Conservation (phyloP, 208 protist species). For the Acanthamoeba lenticulata region DNA sequence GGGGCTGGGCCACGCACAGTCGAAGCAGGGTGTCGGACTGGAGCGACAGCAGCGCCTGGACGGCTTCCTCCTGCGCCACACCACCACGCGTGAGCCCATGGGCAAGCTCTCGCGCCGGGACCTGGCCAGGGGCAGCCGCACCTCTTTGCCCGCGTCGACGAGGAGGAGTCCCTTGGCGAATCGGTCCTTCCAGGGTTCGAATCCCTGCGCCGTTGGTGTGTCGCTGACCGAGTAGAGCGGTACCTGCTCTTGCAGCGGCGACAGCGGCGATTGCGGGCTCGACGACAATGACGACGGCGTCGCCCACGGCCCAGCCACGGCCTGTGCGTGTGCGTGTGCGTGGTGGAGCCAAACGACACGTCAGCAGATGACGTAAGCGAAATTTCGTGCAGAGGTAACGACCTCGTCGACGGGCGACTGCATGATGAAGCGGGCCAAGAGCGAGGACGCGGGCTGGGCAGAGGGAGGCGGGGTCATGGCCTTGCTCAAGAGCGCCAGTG, state of each 20-base stretch:
- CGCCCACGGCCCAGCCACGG: not conserved
- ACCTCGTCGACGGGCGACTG: not conserved
- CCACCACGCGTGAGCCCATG: not conserved
- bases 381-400: not conserved
- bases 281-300: not conserved
- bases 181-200: conserved; percentile 8
- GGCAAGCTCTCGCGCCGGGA: not conserved
- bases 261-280: not conserved
- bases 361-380: not conserved
- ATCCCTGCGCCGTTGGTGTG: not conserved
- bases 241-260: not conserved
- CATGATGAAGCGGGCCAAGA: not conserved
- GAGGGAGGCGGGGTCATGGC: conserved; percentile 7
- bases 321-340: not conserved
- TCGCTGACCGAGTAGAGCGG: not conserved
- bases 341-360: too few relatives aligned
- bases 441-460: not conserved
- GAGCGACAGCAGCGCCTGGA: conserved; percentile 17
- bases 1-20: not conserved
- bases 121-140: not conserved
- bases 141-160: not conserved
- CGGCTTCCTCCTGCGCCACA: not conserved
- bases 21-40: conserved; percentile 10
- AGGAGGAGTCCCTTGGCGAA: conserved; percentile 14
- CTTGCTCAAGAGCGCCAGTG: not conserved